phyloP scores from a whole-genome alignment of 2,329 filamentous ascomycete genomes.

The Cladosporium phlei region DNA sequence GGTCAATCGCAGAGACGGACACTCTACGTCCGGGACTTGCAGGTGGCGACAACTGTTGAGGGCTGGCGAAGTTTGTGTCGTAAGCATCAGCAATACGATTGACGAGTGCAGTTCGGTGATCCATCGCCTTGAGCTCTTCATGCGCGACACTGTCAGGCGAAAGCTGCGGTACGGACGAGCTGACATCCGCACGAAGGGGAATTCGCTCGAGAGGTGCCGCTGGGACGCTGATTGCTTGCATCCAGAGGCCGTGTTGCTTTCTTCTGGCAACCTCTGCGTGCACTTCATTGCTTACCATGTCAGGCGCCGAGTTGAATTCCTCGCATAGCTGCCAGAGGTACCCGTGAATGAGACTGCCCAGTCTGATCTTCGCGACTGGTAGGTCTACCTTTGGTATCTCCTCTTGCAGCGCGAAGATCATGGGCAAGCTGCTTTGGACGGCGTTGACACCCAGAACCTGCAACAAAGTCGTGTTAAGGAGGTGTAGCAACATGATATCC shows the following conservation, averaged over 20 bases:
- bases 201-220: conserved; percentile 5
- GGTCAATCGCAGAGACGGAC: conserved; percentile 56
- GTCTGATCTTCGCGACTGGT: conserved; percentile 67
- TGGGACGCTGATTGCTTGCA: conserved; percentile 56
- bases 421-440: conserved; percentile 71
- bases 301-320: conserved; percentile 69
- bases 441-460: conserved; percentile 78
- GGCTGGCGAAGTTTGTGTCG: conserved; percentile 55
- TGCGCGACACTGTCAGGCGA: conserved; percentile 44
- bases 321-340: conserved; percentile 80
- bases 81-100: conserved; percentile 71
- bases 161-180: conserved; percentile 7
- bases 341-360: conserved; percentile 80
- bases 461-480: conserved; percentile 70
- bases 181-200: neutral
- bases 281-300: conserved; percentile 64
- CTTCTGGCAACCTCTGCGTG: conserved; percentile 71
- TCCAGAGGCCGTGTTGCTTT: conserved; percentile 71
- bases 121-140: conserved; percentile 68
- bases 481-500: conserved; percentile 71
- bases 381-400: conserved; percentile 66
- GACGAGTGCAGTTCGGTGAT: conserved; percentile 66
- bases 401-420: conserved; percentile 84
- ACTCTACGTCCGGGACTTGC: conserved; percentile 63
- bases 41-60: conserved; percentile 64